phyloP scores from a whole-genome alignment of 139 green algal species.

The Chlamydomonas schloesseri region DNA sequence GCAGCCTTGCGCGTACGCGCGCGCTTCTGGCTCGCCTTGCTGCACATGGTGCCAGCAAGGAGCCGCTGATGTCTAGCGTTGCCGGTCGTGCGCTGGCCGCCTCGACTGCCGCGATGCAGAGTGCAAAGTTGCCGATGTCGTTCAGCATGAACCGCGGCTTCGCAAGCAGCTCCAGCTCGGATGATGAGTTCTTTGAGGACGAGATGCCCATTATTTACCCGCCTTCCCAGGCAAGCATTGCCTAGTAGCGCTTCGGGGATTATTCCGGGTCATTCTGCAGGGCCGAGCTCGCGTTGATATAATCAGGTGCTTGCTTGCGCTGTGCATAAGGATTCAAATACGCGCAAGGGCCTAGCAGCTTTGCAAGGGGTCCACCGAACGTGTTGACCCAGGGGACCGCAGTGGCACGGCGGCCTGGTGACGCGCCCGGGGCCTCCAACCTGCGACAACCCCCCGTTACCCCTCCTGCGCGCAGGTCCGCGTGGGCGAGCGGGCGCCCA shows the following conservation, averaged over 20 bases:
- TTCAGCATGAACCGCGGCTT: neutral
- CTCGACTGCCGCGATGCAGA: too few relatives aligned
- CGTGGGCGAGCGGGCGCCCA: neutral
- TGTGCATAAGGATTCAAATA: neutral
- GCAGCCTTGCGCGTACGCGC: too few relatives aligned
- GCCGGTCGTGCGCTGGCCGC: too few relatives aligned
- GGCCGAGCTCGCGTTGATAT: neutral
- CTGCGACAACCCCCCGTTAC: neutral
- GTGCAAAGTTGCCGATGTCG: too few relatives aligned
- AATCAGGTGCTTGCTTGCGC: neutral
- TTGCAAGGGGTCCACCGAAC: neutral
- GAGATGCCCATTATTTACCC: neutral
- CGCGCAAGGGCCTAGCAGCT: too few relatives aligned
- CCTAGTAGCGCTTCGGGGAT: too few relatives aligned
- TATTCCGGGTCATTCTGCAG: too few relatives aligned
- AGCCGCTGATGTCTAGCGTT: too few relatives aligned
- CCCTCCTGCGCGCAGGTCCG: neutral
- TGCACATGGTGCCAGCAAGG: too few relatives aligned
- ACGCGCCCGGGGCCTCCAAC: neutral
- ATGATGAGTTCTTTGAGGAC: neutral
- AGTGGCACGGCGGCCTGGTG: too few relatives aligned
- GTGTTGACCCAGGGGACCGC: too few relatives aligned
- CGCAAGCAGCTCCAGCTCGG: neutral
- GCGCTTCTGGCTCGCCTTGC: too few relatives aligned
- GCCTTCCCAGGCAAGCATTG: neutral